Percentiles rank a stretch among this genome's conserved stretches.
Conservation (phyloP, 768 basidiomycete genomes). For the Russula dissimulans region DNA sequence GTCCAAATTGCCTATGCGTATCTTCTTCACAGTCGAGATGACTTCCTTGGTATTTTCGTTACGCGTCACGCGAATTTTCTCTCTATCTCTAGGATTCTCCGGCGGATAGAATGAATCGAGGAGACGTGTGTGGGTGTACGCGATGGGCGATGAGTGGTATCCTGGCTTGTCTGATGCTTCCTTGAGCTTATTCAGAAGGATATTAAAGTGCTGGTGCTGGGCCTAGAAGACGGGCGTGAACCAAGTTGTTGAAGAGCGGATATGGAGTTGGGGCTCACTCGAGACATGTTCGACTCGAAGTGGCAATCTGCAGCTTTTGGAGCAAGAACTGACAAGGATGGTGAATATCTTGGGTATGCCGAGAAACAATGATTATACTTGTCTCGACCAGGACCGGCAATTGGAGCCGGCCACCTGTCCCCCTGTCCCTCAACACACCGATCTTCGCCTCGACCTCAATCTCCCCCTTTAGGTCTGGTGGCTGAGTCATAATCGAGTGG, state of each 20-base stretch:
- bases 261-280: constrained; percentile 39
- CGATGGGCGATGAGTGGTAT: constrained; percentile 48
- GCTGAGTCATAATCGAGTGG: constrained; percentile 53
- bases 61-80: constrained; percentile 75
- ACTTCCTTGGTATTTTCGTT: constrained; percentile 68
- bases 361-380: constrained; percentile 36
- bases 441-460: constrained; percentile 92
- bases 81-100: constrained; percentile 31
- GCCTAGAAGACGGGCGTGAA: constrained; percentile 35
- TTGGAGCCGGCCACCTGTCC: constrained; percentile 44
- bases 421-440: constrained; percentile 58
- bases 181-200: constrained; percentile 75
- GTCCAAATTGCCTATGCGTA: constrained; percentile 80
- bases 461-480: constrained; percentile 38
- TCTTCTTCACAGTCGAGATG: constrained; percentile 64
- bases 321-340: constrained; percentile 46
- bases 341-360: constrained; percentile 1
- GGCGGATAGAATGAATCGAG: constrained; percentile 68
- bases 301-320: constrained; percentile 54
- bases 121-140: constrained; percentile 68
- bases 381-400: constrained; percentile 77
- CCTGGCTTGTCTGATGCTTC: constrained; percentile 42
- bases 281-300: constrained; percentile 91
- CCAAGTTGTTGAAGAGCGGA: neutral
- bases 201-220: constrained; percentile 85